phyloP scores from a whole-genome alignment of 352 stramenopile genomes.

The Phytophthora brassicae region DNA sequence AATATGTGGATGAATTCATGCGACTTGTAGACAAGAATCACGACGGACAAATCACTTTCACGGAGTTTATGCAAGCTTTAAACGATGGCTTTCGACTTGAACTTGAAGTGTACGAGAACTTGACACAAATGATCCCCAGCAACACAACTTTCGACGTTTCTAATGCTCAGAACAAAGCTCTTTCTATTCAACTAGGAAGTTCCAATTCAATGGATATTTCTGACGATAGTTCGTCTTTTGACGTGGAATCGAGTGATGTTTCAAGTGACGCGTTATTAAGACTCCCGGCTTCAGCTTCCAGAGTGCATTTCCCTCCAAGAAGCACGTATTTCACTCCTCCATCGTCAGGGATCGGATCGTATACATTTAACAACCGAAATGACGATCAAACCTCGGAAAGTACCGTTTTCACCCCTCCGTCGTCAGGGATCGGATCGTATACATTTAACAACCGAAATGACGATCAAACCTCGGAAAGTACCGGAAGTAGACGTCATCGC shows the following conservation, averaged over 20 bases:
- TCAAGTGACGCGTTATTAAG: conserved; percentile 15
- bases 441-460: conserved; percentile 7
- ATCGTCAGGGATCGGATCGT: conserved; percentile 20
- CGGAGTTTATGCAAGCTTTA: conserved; percentile 77
- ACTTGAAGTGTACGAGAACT: conserved; percentile 67
- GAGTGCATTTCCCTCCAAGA: conserved; percentile 2
- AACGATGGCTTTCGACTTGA: conserved; percentile 73
- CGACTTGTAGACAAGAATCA: conserved; percentile 63
- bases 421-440: conserved; percentile 22
- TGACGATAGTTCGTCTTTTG: conserved; percentile 23
- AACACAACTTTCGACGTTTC: conserved; percentile 2
- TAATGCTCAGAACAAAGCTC: background rate
- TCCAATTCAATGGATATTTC: conserved; percentile 27
- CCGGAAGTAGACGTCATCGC: background rate
- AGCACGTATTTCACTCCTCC: conserved; percentile 23
- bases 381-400: background rate
- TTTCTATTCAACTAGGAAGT: background rate
- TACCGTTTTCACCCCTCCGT: too few relatives aligned
- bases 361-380: conserved; percentile 10
- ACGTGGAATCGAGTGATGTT: conserved; percentile 17
- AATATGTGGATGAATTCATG: conserved; percentile 84
- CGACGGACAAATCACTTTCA: conserved; percentile 65
- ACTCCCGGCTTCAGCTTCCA: conserved; percentile 4
- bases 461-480: background rate
- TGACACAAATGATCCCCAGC: conserved; percentile 19